These are phyloP conservation scores for Furcasterigmium sp. DNA, from an alignment of 2,329 filamentous ascomycete species.

Conservation along the genomic window DNA sequence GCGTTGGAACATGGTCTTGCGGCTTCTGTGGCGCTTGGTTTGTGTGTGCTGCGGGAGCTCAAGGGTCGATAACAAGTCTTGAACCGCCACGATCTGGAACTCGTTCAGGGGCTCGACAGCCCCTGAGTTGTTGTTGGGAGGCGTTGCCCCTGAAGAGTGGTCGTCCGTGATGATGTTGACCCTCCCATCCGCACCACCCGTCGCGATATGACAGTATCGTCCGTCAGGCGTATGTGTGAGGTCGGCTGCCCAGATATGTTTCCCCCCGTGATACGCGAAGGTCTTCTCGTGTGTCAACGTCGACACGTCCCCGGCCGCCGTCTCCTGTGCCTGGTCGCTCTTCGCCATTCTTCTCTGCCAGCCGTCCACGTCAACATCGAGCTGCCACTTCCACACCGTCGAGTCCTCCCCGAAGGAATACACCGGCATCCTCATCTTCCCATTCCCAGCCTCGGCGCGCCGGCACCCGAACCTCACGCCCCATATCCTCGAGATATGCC, in stretches of 20 bases:
- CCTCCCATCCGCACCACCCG: slow-evolving; percentile 81
- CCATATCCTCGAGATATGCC: slow-evolving; percentile 88
- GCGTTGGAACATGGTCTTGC: slow-evolving; percentile 45
- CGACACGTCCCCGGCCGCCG: slow-evolving; percentile 9
- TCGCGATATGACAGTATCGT: slow-evolving; percentile 40
- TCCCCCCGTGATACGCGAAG: slow-evolving; percentile 69
- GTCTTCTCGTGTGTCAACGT: slow-evolving; percentile 48
- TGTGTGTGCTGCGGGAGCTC: no score
- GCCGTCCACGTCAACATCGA: slow-evolving; percentile 31
- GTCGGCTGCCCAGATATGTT: slow-evolving; percentile 76
- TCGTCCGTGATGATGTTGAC: slow-evolving; percentile 41
- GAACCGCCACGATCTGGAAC: slow-evolving; percentile 21
- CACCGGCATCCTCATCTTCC: slow-evolving; percentile 37
- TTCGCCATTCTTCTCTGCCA: slow-evolving; percentile 2
- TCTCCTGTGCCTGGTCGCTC: background rate
- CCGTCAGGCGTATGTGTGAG: slow-evolving; percentile 11
- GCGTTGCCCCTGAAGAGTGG: background rate
- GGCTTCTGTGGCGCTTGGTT: slow-evolving; percentile 5
- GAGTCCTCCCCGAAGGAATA: slow-evolving; percentile 85
- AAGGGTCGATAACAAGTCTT: slow-evolving; percentile 20
- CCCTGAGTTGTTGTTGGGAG: background rate
- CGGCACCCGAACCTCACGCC: slow-evolving; percentile 60
- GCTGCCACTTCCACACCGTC: slow-evolving; percentile 66
- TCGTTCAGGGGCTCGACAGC: slow-evolving; percentile 1
- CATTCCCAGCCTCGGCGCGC: slow-evolving; percentile 8